Percentiles rank a stretch among this genome's conserved stretches.
phyloP scores from a whole-genome alignment of 768 basidiomycete genomes.

The Sarcomyxa edulis region DNA sequence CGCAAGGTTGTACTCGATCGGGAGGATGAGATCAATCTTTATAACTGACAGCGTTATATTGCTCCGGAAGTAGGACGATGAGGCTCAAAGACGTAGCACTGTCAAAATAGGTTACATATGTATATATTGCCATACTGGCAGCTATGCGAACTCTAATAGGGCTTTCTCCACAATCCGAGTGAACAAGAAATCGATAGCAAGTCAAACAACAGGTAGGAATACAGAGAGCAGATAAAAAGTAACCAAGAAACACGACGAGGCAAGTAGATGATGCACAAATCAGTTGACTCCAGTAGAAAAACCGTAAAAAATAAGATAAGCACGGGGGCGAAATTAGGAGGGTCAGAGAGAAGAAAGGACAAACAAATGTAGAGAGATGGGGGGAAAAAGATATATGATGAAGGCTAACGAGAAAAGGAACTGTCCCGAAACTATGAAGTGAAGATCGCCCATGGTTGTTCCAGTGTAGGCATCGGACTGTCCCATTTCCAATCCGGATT shows the following conservation, averaged over 20 bases:
- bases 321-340: constrained; percentile 13
- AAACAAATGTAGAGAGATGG: constrained; percentile 11
- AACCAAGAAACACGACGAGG: constrained; percentile 31
- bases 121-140: too few relatives aligned
- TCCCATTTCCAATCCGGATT: constrained; percentile 70
- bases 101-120: too few relatives aligned
- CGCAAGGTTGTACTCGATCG: too few relatives aligned
- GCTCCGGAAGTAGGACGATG: too few relatives aligned
- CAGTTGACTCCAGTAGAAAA: constrained; percentile 34
- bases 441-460: constrained; percentile 73
- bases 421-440: constrained; percentile 48
- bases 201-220: constrained; percentile 56
- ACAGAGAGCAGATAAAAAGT: constrained; percentile 42
- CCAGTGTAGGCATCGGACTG: constrained; percentile 54
- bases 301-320: constrained; percentile 29
- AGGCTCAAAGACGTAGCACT: too few relatives aligned
- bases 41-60: too few relatives aligned
- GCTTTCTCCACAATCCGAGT: too few relatives aligned
- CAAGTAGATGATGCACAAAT: constrained; percentile 25
- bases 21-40: too few relatives aligned
- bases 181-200: constrained; percentile 51
- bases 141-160: too few relatives aligned
- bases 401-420: constrained; percentile 28
- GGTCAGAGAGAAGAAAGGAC: constrained; percentile 16
- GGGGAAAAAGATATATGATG: constrained; percentile 14